Evolutionary conservation across 116 monocot genomes (phyloP).

Genomic region (Cymodocea nodosa): DNA sequence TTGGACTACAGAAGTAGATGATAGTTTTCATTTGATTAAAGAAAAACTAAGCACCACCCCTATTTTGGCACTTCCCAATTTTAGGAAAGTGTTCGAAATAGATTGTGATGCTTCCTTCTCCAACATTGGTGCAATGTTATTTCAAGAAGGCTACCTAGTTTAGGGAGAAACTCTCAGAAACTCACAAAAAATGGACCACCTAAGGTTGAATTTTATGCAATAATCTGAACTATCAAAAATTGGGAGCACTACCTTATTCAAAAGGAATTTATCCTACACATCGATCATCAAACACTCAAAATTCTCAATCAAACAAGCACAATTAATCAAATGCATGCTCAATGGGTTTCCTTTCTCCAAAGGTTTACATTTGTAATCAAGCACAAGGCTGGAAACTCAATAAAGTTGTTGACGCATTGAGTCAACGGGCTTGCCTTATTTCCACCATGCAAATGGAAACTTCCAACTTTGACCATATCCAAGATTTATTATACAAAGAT

Average conservation of each 20-base stretch:
- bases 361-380: not conserved
- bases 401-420: not conserved
- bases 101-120: too few species aligned
- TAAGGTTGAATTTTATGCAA: constrained; percentile 6
- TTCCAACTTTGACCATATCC: too few species aligned
- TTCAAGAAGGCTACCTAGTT: too few species aligned
- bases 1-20: too few species aligned
- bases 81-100: too few species aligned
- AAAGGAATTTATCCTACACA: constrained; percentile 11
- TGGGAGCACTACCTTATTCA: constrained; percentile 14
- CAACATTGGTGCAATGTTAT: too few species aligned
- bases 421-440: too few species aligned
- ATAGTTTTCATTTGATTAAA: too few species aligned
- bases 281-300: constrained; percentile 9
- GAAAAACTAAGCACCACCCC: too few species aligned
- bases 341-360: not conserved
- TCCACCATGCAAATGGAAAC: too few species aligned
- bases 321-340: constrained; percentile 7
- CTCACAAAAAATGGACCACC: not conserved
- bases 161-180: constrained; percentile 4
- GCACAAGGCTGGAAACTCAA: not conserved
- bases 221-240: not conserved
- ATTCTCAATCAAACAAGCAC: not conserved
- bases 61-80: too few species aligned
- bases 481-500: too few species aligned